Evolutionary conservation across 2,329 filamentous ascomycete genomes (phyloP), one percentile per base, ranked within the genome.

Genomic region (Exserohilum turcica): DNA sequence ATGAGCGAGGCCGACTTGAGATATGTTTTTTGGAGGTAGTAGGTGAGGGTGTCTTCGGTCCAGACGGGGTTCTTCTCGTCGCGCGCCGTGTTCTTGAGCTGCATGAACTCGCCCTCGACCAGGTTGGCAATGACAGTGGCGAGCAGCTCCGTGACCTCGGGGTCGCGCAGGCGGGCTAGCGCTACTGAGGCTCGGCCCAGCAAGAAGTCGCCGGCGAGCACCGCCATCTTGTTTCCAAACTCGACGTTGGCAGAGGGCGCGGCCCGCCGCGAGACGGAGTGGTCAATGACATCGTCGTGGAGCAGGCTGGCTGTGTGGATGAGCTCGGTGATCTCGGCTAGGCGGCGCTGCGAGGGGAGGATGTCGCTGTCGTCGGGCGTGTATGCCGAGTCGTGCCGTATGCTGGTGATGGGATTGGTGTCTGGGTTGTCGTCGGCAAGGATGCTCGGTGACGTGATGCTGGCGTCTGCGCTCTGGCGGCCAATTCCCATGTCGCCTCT

Each of bases 191-290:
- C 94, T 45, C 94, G 85, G 3, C 93, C 93, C 2, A 99, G 83
- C 38, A 99, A 79, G 70, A 99, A 99, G 73, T 99, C 94, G n/a
- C 94, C 94, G 0, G 94, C 94, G 61, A 99, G 78, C 2, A 99
- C 93, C 12, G 94, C 93, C 93, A 99, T 97, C 77, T 99, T 99
- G 80, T 99, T 99, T 60, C 94, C 94, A 68, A 97, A 97, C 68
- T 92, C 90, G 57, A 94, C 84, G 74, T 99, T 99, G 28, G 94
- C 94, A 2, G 91, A 96, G 6, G 91, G 89, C 2, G 86, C 86
- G 27, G 91, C 90, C 55, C 94, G 89, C 49, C 94, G 86, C 9
- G 92, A 89, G 36, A 90, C 82, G 1, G 92, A 95, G 73, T 93
- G 90, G 73, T 99, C 94, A 70, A 99, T 96, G 27, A 99, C 94